Evolutionary conservation across 2,329 filamentous ascomycete species (phyloP), one percentile per base, ranked within the genome.

Genomic region (Neobulgaria alba): DNA sequence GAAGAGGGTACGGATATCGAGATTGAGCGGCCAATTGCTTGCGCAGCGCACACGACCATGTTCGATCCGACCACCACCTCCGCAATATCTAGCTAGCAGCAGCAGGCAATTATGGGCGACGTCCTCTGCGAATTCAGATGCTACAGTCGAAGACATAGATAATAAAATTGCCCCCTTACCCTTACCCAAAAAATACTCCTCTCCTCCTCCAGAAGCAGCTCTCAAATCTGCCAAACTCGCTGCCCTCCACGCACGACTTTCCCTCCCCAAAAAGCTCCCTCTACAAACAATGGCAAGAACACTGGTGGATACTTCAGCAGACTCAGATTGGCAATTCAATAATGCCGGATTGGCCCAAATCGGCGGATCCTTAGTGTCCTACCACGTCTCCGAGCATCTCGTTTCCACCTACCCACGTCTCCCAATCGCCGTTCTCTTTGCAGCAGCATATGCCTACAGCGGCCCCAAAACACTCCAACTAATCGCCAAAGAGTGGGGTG

Each of bases 401-500:
- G 68, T 95, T 53, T 87, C 82, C 68, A 84, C 80, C 57, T 96
- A 89, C 65, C 92, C 92, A 10, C 87, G 92, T 36, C 73, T 98
- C 40, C 92, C 92, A 39, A 84, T 92, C 73, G 66, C 75, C n/a
- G 82, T 98, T 42, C 68, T 95, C 38, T 93, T 87, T 65, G 79
- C 88, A 39, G 83, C 87, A 21, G 81, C 94, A 68, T 81, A 83
- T 56, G 88, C 85, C 34, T 96, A 87, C 61, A 74, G 81, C 34
- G 92, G 92, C 3, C 73, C 77, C 4, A 76, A 79, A 51, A 79
- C 89, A 1, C 72, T 96, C 34, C 69, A 80, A 38, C 70, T 79
- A 15, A 74, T 96, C 50, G 78, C 85, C 12, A 69, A 73, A 47
- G 84, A 92, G 66, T 98, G 92, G 92, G 92, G 92, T 65, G 79